Conservation (phyloP, 225 moss, liverwort and hornwort genomes). For the Takakia lepidozioides region DNA sequence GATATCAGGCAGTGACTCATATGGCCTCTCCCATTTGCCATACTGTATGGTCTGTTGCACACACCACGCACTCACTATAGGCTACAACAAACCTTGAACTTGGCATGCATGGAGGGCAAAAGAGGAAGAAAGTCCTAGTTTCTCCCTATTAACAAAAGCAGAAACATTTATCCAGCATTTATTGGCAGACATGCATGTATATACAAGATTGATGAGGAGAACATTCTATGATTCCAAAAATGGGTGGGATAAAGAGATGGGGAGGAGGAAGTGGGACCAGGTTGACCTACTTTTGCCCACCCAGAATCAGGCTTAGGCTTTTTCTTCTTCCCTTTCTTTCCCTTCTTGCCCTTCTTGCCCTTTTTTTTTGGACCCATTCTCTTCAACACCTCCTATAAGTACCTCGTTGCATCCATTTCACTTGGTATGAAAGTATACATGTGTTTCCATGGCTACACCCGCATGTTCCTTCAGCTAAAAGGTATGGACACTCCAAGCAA, state of each 20-base stretch:
- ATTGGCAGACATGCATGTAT: not conserved
- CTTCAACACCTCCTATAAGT: no score
- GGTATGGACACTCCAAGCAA: no score
- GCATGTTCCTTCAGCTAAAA: no score
- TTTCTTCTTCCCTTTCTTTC: slow-evolving; percentile 35
- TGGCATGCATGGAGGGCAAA: not conserved
- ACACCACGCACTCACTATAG: not conserved
- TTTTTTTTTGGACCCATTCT: slow-evolving; percentile 16
- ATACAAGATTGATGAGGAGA: not conserved
- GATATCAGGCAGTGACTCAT: slow-evolving; percentile 60
- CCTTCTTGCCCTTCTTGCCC: slow-evolving; percentile 29
- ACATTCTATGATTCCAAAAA: no score
- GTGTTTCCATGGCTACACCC: no score
- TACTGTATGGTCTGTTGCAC: slow-evolving; percentile 66
- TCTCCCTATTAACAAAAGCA: no score
- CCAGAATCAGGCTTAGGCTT: slow-evolving; percentile 58
- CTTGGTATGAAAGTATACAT: no score
- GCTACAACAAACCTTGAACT: not conserved
- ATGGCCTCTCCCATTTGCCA: slow-evolving; percentile 84
- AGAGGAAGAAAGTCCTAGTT: no score
- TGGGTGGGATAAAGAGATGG: no score
- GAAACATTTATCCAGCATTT: not conserved
- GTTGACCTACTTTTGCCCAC: slow-evolving; percentile 65
- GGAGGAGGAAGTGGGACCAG: no score
- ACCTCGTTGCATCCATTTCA: no score